Conservation (phyloP, 2,329 filamentous ascomycete species). For the Clarireedia homoeocarpa region DNA sequence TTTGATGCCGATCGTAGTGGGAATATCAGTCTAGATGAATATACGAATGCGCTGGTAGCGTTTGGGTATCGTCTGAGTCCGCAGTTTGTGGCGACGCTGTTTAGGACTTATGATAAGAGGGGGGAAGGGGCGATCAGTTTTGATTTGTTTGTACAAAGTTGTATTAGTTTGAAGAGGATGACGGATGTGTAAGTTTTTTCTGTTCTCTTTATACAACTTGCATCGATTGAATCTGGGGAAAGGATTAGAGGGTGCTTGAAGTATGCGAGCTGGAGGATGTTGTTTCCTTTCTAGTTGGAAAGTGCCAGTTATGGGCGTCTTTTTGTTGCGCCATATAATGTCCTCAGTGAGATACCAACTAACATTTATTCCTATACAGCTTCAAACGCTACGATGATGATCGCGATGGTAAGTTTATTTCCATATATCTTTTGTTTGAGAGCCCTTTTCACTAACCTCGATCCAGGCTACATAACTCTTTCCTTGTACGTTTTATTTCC, state of each 20-base stretch:
- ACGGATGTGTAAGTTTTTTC: slow-evolving; percentile 63
- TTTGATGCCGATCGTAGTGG: slow-evolving; percentile 86
- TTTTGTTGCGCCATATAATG: not conserved
- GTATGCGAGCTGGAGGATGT: too few relatives aligned
- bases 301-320: too few relatives aligned
- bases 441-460: not conserved
- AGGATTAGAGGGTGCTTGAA: not conserved
- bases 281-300: too few relatives aligned
- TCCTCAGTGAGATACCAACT: not conserved
- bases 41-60: slow-evolving; percentile 79
- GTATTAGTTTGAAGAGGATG: slow-evolving; percentile 95
- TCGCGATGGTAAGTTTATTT: slow-evolving; percentile 56
- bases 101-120: slow-evolving; percentile 80
- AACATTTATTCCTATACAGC: not conserved
- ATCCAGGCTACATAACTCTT: slow-evolving; percentile 59
- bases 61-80: slow-evolving; percentile 89
- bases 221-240: not conserved
- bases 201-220: not conserved
- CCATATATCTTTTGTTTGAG: not conserved
- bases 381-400: slow-evolving; percentile 99
- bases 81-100: slow-evolving; percentile 76
- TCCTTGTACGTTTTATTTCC: slow-evolving; percentile 45
- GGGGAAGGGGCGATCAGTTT: slow-evolving; percentile 71
- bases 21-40: slow-evolving; percentile 79
- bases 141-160: slow-evolving; percentile 95